Percentiles rank a stretch among this genome's conserved stretches.
Conservation (phyloP, 1,284 basidiomycete genomes). For the Trametes pubescens region DNA sequence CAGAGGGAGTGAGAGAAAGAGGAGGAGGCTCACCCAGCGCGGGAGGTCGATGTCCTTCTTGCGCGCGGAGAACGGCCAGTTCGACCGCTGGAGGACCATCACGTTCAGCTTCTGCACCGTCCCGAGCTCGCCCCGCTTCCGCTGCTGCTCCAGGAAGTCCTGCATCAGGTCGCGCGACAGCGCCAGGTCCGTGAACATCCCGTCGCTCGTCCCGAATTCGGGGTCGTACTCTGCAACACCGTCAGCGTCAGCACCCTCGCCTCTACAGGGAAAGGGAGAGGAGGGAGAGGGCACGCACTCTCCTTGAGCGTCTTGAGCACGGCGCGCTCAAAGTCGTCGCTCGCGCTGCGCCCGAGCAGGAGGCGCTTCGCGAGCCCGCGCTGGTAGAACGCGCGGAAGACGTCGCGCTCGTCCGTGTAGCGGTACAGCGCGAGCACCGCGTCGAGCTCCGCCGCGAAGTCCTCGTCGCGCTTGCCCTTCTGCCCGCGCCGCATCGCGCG, state of each 20-base stretch:
- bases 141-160: slow-evolving; percentile 56
- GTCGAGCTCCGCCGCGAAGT: slow-evolving; percentile 78
- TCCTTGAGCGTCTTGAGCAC: slow-evolving; percentile 92
- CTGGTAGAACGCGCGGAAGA: slow-evolving; percentile 96
- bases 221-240: slow-evolving; percentile 77
- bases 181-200: slow-evolving; percentile 90
- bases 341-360: slow-evolving; percentile 87
- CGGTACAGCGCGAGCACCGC: slow-evolving; percentile 86
- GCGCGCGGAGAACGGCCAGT: slow-evolving; percentile 75
- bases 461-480: slow-evolving; percentile 71
- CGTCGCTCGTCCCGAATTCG: slow-evolving; percentile 87
- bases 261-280: background rate
- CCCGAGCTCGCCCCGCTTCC: slow-evolving; percentile 30
- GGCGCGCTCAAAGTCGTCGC: slow-evolving; percentile 89
- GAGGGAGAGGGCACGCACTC: slow-evolving; percentile 54
- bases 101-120: slow-evolving; percentile 56
- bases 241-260: slow-evolving; percentile 2
- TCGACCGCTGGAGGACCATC: slow-evolving; percentile 78
- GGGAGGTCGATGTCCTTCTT: slow-evolving; percentile 62
- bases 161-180: slow-evolving; percentile 75
- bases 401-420: slow-evolving; percentile 91
- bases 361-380: slow-evolving; percentile 90
- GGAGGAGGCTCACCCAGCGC: slow-evolving; percentile 51
- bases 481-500: slow-evolving; percentile 88
- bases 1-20: background rate